Base-by-base conservation (phyloP, 495 filamentous ascomycete genomes). In the Extremus antarcticus region DNA sequence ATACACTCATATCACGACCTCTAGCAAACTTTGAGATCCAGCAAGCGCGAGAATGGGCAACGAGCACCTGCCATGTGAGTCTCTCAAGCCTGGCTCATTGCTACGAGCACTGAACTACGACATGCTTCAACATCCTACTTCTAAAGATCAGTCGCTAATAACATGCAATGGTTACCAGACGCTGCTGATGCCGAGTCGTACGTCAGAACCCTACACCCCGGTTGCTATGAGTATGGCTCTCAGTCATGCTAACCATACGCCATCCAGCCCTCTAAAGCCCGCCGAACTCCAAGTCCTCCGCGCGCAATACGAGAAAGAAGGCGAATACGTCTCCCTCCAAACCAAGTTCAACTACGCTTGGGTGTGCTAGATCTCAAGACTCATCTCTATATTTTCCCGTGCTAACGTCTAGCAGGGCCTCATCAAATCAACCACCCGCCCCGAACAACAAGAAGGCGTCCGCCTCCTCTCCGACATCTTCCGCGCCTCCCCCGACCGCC, bases 311-410 rank as follows among this genome's bases (percentile, higher is more conserved):
- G 89, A 96, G 66, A 90, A 91, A 70, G 92, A 98, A 70, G 92
- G 91, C 55, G 85, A 90, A 62, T 95, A 91, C 71, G 94, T 95
- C 16, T 89, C 90, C 45, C 81, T 98, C 24, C 92, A 98, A 70
- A 98, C 92, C 45, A 97, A 96, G 69, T 98, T 98, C 80, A 98
- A 98, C 80, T 97, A 88, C 68, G 91, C 94, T 64, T 98, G 92
- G 92, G 89, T 94, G n/a, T n/a, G 20, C 21, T 25, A n/a, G 21
- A 47, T n/a, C 9, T 3, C 22, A 9, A 9, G 3, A 22, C 47
- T 35, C 54, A 23, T n/a, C n/a, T n/a, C n/a, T n/a, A n/a, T n/a
- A n/a, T n/a, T n/a, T n/a, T n/a, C n/a, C 29, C n/a, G n/a, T n/a
- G n/a, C n/a, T n/a, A n/a, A n/a, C n/a, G n/a, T n/a, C n/a, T n/a